phyloP scores from a whole-genome alignment of 176 grass and related monocot genomes.

The Eleusine coracana region DNA sequence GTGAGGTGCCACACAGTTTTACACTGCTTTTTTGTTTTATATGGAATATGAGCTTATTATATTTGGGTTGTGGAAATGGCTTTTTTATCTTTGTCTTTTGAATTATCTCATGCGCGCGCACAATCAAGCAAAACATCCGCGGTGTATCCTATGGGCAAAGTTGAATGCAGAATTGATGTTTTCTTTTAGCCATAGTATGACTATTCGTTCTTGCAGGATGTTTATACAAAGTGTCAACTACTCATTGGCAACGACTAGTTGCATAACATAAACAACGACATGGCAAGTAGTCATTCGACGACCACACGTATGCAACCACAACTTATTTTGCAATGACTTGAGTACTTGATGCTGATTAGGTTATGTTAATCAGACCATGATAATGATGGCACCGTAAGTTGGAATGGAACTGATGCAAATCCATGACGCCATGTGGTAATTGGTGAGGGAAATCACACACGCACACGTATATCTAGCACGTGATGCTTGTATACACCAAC shows the following conservation, averaged over 20 bases:
- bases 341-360: not conserved
- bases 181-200: not conserved
- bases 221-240: not conserved
- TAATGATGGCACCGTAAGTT: not conserved
- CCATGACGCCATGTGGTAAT: not conserved
- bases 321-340: slow-evolving; percentile 1
- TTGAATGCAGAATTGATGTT: slow-evolving; percentile 14
- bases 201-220: not conserved
- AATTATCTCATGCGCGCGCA: not conserved
- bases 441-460: not conserved
- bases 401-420: not conserved
- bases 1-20: not conserved
- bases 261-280: not conserved
- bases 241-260: not conserved
- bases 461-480: not conserved
- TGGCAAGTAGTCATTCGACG: not conserved
- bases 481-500: not conserved
- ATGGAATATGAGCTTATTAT: not conserved
- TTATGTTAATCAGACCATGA: not conserved
- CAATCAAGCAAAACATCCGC: not conserved
- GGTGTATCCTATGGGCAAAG: not conserved
- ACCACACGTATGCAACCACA: not conserved
- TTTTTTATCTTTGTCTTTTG: not conserved
- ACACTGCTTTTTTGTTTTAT: slow-evolving; percentile 3
- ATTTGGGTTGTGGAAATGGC: not conserved